A percentile compares a stretch with the other conserved stretches of the same genome.
Conservation (phyloP, 2,329 filamentous ascomycete genomes). For the Neoascochyta sp. region DNA sequence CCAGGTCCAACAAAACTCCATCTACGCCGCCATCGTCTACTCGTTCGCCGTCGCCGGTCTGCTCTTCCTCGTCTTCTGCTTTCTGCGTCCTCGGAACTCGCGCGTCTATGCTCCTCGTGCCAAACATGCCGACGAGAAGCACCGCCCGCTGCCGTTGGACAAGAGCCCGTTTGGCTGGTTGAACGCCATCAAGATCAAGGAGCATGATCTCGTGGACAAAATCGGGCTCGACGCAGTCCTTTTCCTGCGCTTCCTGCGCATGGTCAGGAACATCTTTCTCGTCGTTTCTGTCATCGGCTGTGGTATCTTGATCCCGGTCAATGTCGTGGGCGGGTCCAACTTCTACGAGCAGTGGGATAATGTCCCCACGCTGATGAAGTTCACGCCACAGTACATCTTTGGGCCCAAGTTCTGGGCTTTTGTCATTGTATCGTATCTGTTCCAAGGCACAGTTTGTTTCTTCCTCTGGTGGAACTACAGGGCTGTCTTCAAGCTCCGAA, state of each 20-base stretch:
- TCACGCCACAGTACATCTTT: constrained; percentile 58
- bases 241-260: constrained; percentile 80
- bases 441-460: constrained; percentile 67
- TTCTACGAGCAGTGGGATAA: constrained; percentile 27
- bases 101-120: constrained; percentile 91
- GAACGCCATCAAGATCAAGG: constrained; percentile 70
- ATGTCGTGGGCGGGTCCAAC: constrained; percentile 49
- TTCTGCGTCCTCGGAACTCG: constrained; percentile 84
- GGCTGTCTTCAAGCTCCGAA: constrained; percentile 64
- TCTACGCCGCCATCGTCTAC: constrained; percentile 75
- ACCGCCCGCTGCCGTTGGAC: constrained; percentile 78
- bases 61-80: constrained; percentile 78
- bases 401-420: constrained; percentile 55
- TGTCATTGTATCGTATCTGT: constrained; percentile 57
- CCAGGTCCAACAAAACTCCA: constrained; percentile 59
- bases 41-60: constrained; percentile 71
- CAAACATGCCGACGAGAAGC: constrained; percentile 87
- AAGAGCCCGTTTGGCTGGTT: constrained; percentile 89
- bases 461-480: constrained; percentile 91
- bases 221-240: constrained; percentile 88
- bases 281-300: constrained; percentile 70
- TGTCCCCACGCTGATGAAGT: constrained; percentile 40
- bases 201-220: constrained; percentile 72
- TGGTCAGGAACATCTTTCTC: constrained; percentile 87
- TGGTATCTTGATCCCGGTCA: constrained; percentile 75